Percentiles rank a stretch among this genome's conserved stretches.
phyloP scores from a whole-genome alignment of 495 filamentous ascomycete species.

The Pseudoneurospora amorphoporcata region DNA sequence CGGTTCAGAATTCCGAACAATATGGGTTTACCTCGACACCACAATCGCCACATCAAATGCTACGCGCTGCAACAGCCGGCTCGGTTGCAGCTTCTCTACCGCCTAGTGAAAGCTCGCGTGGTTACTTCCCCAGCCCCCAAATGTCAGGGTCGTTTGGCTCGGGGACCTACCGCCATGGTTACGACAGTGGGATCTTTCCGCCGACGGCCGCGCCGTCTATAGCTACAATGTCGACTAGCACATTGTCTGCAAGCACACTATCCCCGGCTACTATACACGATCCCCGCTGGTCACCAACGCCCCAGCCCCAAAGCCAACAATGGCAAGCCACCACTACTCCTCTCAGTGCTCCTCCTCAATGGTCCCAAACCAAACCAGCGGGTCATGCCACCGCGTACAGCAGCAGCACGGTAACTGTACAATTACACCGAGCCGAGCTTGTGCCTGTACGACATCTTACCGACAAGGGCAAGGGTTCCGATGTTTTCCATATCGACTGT shows the following conservation, averaged over 20 bases:
- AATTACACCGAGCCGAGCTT: conserved; percentile 4
- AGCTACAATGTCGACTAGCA: not conserved
- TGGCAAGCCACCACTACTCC: not conserved
- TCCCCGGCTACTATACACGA: not conserved
- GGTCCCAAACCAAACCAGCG: not conserved
- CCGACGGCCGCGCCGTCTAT: not conserved
- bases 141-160: not conserved
- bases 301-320: not conserved
- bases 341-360: not conserved
- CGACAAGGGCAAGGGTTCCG: conserved; percentile 14
- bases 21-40: not conserved
- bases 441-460: conserved; percentile 8
- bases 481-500: conserved; percentile 19
- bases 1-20: not conserved
- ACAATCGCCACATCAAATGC: not conserved
- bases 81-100: not conserved
- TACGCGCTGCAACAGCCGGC: not conserved
- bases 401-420: not conserved
- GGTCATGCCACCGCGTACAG: not conserved
- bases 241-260: not conserved
- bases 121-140: not conserved
- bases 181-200: not conserved
- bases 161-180: not conserved
- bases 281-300: not conserved
- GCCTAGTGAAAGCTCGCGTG: not conserved